Evolutionary conservation across 306 rosid genomes (phyloP).

Genomic region (Casuarina equisetifolia): DNA sequence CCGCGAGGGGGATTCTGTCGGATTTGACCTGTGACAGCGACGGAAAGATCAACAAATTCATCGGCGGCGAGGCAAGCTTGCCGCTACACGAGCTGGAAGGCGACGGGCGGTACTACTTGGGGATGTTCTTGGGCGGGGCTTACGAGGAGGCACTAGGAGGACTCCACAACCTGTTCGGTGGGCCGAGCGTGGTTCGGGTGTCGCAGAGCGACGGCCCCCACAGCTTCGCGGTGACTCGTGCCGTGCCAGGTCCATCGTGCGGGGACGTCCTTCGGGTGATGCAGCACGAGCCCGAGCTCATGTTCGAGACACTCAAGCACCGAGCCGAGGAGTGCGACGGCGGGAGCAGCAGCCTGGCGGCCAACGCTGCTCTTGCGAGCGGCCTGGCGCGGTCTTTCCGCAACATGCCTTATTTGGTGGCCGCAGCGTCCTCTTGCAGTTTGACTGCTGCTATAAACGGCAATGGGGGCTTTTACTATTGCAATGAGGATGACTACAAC

Average conservation of each 20-base stretch:
- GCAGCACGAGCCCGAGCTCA: slow-evolving; percentile 98
- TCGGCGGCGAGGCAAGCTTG: slow-evolving; percentile 76
- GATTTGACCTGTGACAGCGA: slow-evolving; percentile 97
- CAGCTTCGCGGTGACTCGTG: slow-evolving; percentile 85
- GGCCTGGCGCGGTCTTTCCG: slow-evolving; percentile 59
- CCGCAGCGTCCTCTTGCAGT: slow-evolving; percentile 44
- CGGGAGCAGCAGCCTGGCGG: slow-evolving; percentile 31
- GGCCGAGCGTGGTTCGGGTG: slow-evolving; percentile 89
- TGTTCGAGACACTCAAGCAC: slow-evolving; percentile 94
- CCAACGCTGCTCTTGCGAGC: slow-evolving; percentile 37
- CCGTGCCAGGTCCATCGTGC: slow-evolving; percentile 74
- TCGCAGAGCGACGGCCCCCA: slow-evolving; percentile 91
- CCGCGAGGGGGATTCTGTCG: slow-evolving; percentile 59
- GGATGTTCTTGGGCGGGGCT: slow-evolving; percentile 99
- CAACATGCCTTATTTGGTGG: slow-evolving; percentile 72
- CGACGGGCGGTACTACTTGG: slow-evolving; percentile 61
- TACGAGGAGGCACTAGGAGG: slow-evolving; percentile 99
- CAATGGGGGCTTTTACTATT: slow-evolving; percentile 57
- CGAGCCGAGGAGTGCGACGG: slow-evolving; percentile 59
- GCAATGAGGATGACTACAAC: slow-evolving; percentile 46
- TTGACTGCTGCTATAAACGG: slow-evolving; percentile 54
- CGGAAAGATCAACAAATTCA: slow-evolving; percentile 87
- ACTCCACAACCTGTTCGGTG: slow-evolving; percentile 86
- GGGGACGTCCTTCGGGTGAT: slow-evolving; percentile 88
- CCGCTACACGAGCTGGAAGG: slow-evolving; percentile 82